A percentile compares a stretch with the other conserved stretches of the same genome.
phyloP scores from a whole-genome alignment of 2,329 filamentous ascomycete species.

The Claviceps sp. region DNA sequence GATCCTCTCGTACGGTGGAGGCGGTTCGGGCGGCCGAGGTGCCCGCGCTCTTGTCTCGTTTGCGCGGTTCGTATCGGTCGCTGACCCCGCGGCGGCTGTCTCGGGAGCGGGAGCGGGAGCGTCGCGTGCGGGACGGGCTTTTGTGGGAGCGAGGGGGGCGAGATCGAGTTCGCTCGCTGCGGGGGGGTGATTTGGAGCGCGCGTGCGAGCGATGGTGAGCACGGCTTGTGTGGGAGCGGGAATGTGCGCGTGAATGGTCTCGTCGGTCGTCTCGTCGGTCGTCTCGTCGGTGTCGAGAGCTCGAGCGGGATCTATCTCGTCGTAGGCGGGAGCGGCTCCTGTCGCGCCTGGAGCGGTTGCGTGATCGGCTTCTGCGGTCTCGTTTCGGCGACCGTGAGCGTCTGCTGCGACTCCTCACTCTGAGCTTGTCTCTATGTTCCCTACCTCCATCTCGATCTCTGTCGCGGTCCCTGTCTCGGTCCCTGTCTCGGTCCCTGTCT shows the following conservation, averaged over 20 bases:
- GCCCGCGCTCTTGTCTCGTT: slow-evolving; percentile 19
- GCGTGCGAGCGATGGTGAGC: slow-evolving; percentile 20
- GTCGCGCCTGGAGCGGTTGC: slow-evolving; percentile 20
- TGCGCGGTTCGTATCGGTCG: slow-evolving; percentile 8
- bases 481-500: not conserved
- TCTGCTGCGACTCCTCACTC: slow-evolving; percentile 19
- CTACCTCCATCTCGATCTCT: not conserved
- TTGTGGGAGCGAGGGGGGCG: slow-evolving; percentile 10
- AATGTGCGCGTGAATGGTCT: slow-evolving; percentile 10
- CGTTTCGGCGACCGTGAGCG: slow-evolving; percentile 26
- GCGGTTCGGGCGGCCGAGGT: slow-evolving; percentile 24
- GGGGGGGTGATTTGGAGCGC: slow-evolving; percentile 18
- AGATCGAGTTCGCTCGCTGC: slow-evolving; percentile 15
- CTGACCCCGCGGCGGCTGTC: slow-evolving; percentile 11
- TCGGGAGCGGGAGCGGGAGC: slow-evolving; percentile 11
- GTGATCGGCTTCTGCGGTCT: slow-evolving; percentile 19
- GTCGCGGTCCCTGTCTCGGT: not conserved
- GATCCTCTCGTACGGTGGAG: slow-evolving; percentile 30
- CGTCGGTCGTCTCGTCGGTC: slow-evolving; percentile 16
- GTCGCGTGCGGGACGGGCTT: slow-evolving; percentile 7
- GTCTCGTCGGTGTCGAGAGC: slow-evolving; percentile 24
- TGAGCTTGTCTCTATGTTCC: slow-evolving; percentile 10
- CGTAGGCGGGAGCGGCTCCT: slow-evolving; percentile 22
- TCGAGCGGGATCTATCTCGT: slow-evolving; percentile 26
- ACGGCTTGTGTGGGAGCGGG: slow-evolving; percentile 15